A percentile compares a stretch with the other conserved stretches of the same genome.
Conservation (phyloP, 1,284 basidiomycete species). For the Schizophyllum amplum region DNA sequence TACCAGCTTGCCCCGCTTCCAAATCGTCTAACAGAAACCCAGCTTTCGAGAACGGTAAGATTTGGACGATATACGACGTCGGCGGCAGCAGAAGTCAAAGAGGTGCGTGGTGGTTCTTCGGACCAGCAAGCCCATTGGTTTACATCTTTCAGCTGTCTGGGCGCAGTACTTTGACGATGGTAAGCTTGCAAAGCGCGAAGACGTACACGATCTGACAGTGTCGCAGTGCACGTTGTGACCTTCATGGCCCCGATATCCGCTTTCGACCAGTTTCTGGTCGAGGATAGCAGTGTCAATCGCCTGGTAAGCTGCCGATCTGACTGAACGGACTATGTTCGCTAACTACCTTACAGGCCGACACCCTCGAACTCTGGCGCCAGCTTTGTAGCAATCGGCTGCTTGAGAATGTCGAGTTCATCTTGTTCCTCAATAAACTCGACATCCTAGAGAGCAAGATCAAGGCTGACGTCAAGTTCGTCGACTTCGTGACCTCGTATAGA, state of each 20-base stretch:
- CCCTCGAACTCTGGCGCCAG: constrained; percentile 51
- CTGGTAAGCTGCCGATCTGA: constrained; percentile 26
- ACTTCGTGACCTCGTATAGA: constrained; percentile 44
- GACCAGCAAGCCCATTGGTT: not conserved
- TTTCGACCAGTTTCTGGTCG: constrained; percentile 54
- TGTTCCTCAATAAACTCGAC: constrained; percentile 60
- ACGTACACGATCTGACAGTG: not conserved
- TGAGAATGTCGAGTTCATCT: constrained; percentile 41
- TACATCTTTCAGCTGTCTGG: constrained; percentile 39
- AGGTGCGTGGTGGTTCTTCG: constrained; percentile 36
- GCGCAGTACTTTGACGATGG: constrained; percentile 60
- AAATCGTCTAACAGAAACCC: constrained; percentile 6
- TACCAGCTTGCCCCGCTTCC: not conserved
- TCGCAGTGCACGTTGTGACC: constrained; percentile 48
- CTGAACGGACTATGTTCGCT: not conserved
- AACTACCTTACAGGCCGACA: constrained; percentile 35
- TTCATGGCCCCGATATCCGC: constrained; percentile 60
- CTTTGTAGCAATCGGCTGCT: constrained; percentile 52
- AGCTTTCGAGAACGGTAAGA: constrained; percentile 30
- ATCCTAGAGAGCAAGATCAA: constrained; percentile 46
- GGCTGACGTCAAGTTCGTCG: constrained; percentile 42
- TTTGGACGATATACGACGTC: constrained; percentile 59
- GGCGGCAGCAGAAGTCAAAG: constrained; percentile 49
- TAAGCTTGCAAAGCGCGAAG: constrained; percentile 18
- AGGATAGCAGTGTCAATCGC: constrained; percentile 50